phyloP scores from a whole-genome alignment of 1,284 basidiomycete species.

The Omphalotus olearius region DNA sequence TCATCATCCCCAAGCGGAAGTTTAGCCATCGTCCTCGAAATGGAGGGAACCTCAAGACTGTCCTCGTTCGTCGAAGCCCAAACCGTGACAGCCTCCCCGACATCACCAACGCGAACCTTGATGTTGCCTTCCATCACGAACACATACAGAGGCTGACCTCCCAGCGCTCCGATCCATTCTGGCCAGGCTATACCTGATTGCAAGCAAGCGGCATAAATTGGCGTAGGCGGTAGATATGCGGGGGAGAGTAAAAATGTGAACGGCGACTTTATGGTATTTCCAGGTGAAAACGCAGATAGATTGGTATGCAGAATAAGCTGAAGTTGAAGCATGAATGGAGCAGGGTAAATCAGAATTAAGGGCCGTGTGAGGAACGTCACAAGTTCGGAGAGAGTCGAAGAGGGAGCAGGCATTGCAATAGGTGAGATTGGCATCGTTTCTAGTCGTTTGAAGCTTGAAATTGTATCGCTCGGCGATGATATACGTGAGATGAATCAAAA shows the following conservation, averaged over 20 bases:
- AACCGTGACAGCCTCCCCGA: constrained; percentile 3
- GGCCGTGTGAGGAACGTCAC: constrained; percentile 13
- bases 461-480: background rate
- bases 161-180: constrained; percentile 9
- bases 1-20: background rate
- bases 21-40: background rate
- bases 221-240: constrained; percentile 4
- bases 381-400: constrained; percentile 9
- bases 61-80: constrained; percentile 1
- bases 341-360: constrained; percentile 6
- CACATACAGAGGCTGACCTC: constrained; percentile 5
- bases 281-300: background rate
- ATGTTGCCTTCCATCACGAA: constrained; percentile 11
- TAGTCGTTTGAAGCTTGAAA: background rate
- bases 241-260: constrained; percentile 10
- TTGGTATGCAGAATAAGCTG: constrained; percentile 7
- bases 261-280: constrained; percentile 1
- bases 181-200: constrained; percentile 9
- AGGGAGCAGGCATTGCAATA: background rate
- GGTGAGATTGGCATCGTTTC: background rate
- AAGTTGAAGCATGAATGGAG: constrained; percentile 4
- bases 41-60: background rate
- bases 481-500: no score
- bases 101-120: constrained; percentile 5
- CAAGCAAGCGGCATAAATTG: constrained; percentile 12